These are phyloP conservation scores for Tulasnella sp. DNA, from an alignment of 768 basidiomycete genomes.

Conservation along the genomic window DNA sequence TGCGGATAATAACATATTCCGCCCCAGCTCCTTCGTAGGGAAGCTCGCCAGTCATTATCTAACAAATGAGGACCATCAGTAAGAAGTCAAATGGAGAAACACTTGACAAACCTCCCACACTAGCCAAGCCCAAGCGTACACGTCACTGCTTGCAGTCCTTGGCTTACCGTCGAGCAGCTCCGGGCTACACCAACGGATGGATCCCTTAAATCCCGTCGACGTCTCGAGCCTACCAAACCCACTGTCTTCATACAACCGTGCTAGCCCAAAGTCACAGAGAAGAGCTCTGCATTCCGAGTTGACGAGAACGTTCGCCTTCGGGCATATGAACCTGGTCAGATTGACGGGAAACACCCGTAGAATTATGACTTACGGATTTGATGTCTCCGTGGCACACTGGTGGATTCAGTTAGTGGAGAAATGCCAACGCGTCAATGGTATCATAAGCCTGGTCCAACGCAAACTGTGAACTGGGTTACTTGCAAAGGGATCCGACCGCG, in stretches of 20 bases:
- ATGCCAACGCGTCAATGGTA: background rate
- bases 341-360: too few species aligned
- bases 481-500: too few species aligned
- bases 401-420: background rate
- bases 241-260: background rate
- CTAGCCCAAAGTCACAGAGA: conserved; percentile 8
- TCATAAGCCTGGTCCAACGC: background rate
- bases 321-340: background rate
- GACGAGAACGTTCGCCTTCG: conserved; percentile 3
- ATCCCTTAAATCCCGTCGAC: background rate
- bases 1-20: background rate
- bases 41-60: background rate
- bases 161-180: conserved; percentile 1
- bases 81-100: background rate
- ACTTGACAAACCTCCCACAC: background rate
- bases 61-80: background rate
- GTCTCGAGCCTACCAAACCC: background rate
- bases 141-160: background rate
- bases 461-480: too few species aligned
- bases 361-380: background rate
- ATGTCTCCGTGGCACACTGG: background rate
- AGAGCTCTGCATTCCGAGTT: background rate
- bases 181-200: conserved; percentile 3
- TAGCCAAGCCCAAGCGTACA: conserved; percentile 4
- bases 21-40: background rate